These are phyloP conservation scores for Phytophthora pistaciae DNA, from an alignment of 352 stramenopile species.

Conservation along the genomic window DNA sequence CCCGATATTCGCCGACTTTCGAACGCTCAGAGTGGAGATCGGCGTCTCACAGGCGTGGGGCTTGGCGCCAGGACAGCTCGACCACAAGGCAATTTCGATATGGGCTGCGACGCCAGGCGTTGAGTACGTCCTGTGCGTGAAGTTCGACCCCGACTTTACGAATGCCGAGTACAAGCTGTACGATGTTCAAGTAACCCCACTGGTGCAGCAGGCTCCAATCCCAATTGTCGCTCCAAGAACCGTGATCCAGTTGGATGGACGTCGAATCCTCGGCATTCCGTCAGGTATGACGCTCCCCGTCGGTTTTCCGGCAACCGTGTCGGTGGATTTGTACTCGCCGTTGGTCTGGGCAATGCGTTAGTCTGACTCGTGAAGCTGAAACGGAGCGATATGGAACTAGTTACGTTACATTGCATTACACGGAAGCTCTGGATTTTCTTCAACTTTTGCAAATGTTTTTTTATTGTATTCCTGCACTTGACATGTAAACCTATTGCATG, in stretches of 20 bases:
- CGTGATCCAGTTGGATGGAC: slow-evolving; percentile 40
- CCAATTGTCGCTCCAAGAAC: slow-evolving; percentile 48
- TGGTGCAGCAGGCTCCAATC: slow-evolving; percentile 38
- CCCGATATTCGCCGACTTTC: slow-evolving; percentile 39
- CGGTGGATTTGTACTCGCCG: slow-evolving; percentile 46
- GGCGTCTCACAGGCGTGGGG: slow-evolving; percentile 47
- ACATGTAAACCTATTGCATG: too few relatives aligned
- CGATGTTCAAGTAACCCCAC: slow-evolving; percentile 41
- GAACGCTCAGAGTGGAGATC: slow-evolving; percentile 48
- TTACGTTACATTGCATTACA: too few relatives aligned
- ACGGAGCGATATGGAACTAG: too few relatives aligned
- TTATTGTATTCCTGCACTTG: too few relatives aligned
- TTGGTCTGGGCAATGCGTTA: slow-evolving; percentile 39
- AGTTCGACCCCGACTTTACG: slow-evolving; percentile 41
- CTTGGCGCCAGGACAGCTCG: slow-evolving; percentile 44
- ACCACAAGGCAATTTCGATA: slow-evolving; percentile 39
- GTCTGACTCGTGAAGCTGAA: neutral
- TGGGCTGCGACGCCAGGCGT: slow-evolving; percentile 36
- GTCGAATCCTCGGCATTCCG: slow-evolving; percentile 46
- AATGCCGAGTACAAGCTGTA: slow-evolving; percentile 56
- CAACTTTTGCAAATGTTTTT: too few relatives aligned
- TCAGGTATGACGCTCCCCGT: slow-evolving; percentile 31
- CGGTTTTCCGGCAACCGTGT: slow-evolving; percentile 35
- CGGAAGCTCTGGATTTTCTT: too few relatives aligned
- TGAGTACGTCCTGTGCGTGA: slow-evolving; percentile 39